Evolutionary conservation across 108 stramenopile genomes (phyloP).

Genomic region (Discostella pseudostelligera): DNA sequence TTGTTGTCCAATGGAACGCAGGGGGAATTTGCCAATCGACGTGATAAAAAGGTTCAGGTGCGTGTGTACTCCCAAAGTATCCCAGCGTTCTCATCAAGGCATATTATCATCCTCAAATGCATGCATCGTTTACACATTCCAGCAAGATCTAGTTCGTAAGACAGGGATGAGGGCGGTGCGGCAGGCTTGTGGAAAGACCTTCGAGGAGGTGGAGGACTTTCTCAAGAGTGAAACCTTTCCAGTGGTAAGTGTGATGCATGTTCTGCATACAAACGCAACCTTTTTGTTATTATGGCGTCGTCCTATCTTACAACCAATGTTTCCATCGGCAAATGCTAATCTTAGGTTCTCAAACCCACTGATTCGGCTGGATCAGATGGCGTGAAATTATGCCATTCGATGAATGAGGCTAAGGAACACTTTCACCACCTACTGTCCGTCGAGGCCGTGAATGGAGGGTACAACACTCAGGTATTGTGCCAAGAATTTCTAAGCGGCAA

Average conservation of each 20-base stretch:
- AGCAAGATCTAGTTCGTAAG: constrained; percentile 74
- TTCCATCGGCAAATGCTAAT: neutral
- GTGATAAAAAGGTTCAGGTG: constrained; percentile 76
- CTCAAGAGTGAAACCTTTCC: constrained; percentile 60
- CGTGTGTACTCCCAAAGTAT: too few relatives aligned
- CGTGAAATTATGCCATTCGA: constrained; percentile 84
- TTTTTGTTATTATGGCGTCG: too few relatives aligned
- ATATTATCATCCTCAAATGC: too few relatives aligned
- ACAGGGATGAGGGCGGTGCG: constrained; percentile 79
- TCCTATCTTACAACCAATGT: too few relatives aligned
- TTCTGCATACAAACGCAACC: too few relatives aligned
- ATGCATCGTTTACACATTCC: too few relatives aligned
- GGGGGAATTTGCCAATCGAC: constrained; percentile 62
- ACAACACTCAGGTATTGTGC: constrained; percentile 79
- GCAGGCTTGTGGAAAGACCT: constrained; percentile 74
- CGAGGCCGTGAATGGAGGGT: constrained; percentile 87
- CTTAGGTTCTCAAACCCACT: constrained; percentile 83
- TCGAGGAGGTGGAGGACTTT: constrained; percentile 71
- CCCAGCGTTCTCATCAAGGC: too few relatives aligned
- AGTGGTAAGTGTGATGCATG: constrained; percentile 39
- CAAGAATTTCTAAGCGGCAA: constrained; percentile 88
- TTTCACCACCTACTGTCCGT: constrained; percentile 84
- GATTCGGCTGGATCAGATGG: constrained; percentile 94
- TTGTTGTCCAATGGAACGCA: constrained; percentile 67
- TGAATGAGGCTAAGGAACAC: constrained; percentile 88